Percentiles rank a stretch among this genome's conserved stretches.
Evolutionary conservation across 305 asterid genomes (phyloP).

Genomic region (Withania somnifera): DNA sequence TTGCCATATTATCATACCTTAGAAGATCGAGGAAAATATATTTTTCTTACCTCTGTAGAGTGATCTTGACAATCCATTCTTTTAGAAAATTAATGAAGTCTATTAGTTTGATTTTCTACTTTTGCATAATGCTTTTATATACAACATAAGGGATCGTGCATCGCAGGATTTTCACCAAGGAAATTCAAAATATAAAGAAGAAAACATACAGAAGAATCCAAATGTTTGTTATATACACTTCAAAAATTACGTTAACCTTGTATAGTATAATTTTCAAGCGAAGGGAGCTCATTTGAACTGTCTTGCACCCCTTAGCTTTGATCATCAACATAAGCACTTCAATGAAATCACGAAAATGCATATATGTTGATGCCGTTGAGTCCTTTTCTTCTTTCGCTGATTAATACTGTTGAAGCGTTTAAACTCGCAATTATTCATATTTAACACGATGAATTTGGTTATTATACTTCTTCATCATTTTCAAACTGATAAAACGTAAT

Average conservation of each 20-base stretch:
- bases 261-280: neutral
- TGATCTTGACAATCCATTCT: slow-evolving; percentile 5
- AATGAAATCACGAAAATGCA: neutral
- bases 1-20: neutral
- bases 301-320: neutral
- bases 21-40: neutral
- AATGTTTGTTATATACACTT: too few relatives aligned
- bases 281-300: neutral
- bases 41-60: neutral
- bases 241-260: neutral
- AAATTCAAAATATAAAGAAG: neutral
- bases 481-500: neutral
- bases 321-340: neutral
- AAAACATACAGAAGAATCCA: too few relatives aligned
- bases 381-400: too few relatives aligned
- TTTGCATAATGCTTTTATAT: neutral
- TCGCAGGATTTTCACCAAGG: neutral
- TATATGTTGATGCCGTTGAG: neutral
- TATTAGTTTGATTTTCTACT: neutral
- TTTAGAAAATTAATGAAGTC: neutral
- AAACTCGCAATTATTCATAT: too few relatives aligned
- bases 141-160: neutral
- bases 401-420: too few relatives aligned
- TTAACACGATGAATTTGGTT: neutral
- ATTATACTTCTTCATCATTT: neutral